Evolutionary conservation across 768 basidiomycete genomes (phyloP).

Genomic region (Botryobasidium botryosum): DNA sequence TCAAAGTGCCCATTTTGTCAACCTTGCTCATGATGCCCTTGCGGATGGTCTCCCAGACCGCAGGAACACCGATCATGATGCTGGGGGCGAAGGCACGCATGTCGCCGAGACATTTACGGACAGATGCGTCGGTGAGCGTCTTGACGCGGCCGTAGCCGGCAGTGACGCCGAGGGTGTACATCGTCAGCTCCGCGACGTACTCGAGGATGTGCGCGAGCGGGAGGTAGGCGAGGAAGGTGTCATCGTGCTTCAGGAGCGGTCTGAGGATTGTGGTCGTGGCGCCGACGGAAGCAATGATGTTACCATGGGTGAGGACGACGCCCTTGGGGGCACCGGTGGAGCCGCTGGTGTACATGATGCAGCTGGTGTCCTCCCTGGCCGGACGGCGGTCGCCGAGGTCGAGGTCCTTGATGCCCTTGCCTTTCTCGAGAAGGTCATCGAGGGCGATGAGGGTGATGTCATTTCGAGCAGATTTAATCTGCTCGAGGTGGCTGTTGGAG

Average conservation of each 20-base stretch:
- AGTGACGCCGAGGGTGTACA: constrained; percentile 61
- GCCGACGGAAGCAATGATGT: constrained; percentile 74
- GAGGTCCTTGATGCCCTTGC: constrained; percentile 28
- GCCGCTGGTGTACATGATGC: constrained; percentile 79
- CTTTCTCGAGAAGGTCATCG: constrained; percentile 56
- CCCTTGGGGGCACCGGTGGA: constrained; percentile 92
- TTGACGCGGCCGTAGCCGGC: constrained; percentile 86
- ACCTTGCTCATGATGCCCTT: constrained; percentile 85
- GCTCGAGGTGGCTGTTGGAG: constrained; percentile 33
- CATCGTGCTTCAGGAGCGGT: constrained; percentile 28
- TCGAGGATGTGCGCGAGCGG: constrained; percentile 93
- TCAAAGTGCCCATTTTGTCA: constrained; percentile 43
- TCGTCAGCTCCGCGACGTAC: constrained; percentile 74
- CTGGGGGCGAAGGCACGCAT: constrained; percentile 65
- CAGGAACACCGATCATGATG: constrained; percentile 91
- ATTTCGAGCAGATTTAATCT: constrained; percentile 38
- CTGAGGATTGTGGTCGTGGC: constrained; percentile 58
- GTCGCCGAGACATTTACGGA: constrained; percentile 78
- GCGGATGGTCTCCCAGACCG: constrained; percentile 92
- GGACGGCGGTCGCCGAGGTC: constrained; percentile 35
- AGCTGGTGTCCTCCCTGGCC: constrained; percentile 33
- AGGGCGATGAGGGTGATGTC: constrained; percentile 44
- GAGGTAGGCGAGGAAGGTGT: constrained; percentile 75
- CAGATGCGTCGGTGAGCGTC: constrained; percentile 89
- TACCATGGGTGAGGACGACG: constrained; percentile 73